A percentile compares a stretch with the other conserved stretches of the same genome.
Evolutionary conservation across 2,329 filamentous ascomycete genomes (phyloP).

Genomic region (Neofusicoccum cordaticola): DNA sequence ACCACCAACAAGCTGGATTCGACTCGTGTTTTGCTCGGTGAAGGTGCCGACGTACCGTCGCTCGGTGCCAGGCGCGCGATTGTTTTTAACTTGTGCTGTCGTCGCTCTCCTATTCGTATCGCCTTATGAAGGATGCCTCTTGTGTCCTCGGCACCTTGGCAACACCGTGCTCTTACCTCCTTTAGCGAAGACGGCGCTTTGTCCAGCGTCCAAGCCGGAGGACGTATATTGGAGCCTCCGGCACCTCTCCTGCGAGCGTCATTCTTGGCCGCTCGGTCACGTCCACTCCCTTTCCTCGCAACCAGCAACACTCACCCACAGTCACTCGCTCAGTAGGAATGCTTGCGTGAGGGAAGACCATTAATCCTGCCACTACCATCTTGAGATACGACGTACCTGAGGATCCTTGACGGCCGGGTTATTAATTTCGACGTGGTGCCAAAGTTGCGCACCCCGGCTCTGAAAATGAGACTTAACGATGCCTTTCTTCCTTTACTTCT

Average conservation of each 20-base stretch:
- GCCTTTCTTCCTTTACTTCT: not conserved
- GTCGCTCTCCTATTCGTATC: not conserved
- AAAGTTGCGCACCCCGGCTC: not conserved
- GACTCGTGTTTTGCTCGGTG: not conserved
- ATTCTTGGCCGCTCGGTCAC: not conserved
- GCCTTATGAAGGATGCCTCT: not conserved
- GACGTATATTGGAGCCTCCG: not conserved
- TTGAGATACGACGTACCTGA: too few relatives aligned
- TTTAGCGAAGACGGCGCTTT: conserved; percentile 8
- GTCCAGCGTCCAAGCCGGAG: not conserved
- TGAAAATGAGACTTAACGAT: not conserved
- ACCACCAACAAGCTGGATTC: not conserved
- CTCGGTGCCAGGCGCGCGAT: not conserved
- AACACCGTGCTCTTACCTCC: conserved; percentile 13
- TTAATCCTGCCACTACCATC: not conserved
- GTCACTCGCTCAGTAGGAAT: not conserved
- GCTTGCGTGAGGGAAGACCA: not conserved
- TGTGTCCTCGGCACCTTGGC: conserved; percentile 6
- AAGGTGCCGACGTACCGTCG: not conserved
- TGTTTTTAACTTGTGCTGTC: not conserved
- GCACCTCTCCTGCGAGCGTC: not conserved
- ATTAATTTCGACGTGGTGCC: too few relatives aligned
- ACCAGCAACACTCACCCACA: not conserved
- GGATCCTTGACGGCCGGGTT: too few relatives aligned
- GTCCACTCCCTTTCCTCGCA: not conserved